Evolutionary conservation across 139 green algal species (phyloP).

Genomic region (Chlorella sp.): DNA sequence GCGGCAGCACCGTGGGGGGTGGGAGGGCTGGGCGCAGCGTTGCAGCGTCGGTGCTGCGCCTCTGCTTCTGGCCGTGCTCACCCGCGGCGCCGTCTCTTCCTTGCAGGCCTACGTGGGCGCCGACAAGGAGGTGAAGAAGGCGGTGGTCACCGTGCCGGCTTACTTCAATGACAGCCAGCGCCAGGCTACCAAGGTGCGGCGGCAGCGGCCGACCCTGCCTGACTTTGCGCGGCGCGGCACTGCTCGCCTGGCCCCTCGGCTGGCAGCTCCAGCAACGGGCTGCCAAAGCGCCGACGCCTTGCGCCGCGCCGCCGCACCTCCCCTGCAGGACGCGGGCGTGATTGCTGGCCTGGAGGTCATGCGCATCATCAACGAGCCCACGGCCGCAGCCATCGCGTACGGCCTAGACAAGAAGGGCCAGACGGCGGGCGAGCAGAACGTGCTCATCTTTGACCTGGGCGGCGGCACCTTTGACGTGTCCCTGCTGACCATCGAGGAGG

Average conservation of each 20-base stretch:
- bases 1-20: too few species aligned
- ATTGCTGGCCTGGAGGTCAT: slow-evolving; percentile 92
- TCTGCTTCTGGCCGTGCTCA: too few species aligned
- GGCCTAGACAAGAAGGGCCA: slow-evolving; percentile 92
- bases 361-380: slow-evolving; percentile 99
- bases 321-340: slow-evolving; percentile 84
- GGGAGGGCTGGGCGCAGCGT: too few species aligned
- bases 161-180: slow-evolving; percentile 99
- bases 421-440: slow-evolving; percentile 72
- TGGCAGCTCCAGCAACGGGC: too few species aligned
- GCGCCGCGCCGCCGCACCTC: too few species aligned
- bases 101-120: slow-evolving; percentile 70
- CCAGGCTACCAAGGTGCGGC: slow-evolving; percentile 80
- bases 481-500: slow-evolving; percentile 98
- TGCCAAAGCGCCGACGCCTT: too few species aligned
- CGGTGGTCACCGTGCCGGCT: slow-evolving; percentile 95
- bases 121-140: slow-evolving; percentile 87
- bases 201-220: too few species aligned
- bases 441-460: slow-evolving; percentile 98
- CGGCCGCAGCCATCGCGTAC: slow-evolving; percentile 94
- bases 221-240: too few species aligned
- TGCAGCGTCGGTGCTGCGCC: too few species aligned
- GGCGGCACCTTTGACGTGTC: slow-evolving; percentile 98
- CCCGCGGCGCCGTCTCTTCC: too few species aligned
- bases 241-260: not conserved